Base-by-base conservation (phyloP, 352 stramenopile genomes). In the Phytophthora quininea region DNA sequence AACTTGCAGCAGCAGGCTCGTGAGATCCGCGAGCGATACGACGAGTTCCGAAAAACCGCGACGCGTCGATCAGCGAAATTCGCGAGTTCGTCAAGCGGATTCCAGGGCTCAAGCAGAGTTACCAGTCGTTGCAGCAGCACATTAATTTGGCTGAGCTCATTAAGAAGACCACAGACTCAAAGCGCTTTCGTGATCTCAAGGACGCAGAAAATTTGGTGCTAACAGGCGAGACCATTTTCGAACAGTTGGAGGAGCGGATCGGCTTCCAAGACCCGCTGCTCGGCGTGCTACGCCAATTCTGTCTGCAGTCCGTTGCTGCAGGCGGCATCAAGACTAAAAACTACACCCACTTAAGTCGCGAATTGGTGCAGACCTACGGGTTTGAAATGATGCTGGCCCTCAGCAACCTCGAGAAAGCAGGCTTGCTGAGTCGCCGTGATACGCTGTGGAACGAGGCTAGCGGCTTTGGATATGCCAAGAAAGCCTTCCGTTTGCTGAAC, bases 11-110 rank as follows among this genome's bases (percentile, higher is more conserved):
- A 98, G 62, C 92, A 98, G 69, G 97, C 97, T 24, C 96, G 94
- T 59, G 90, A 98, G 42, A 95, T 99, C 48, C 88, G 93, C 33
- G 91, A 98, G 62, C 91, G 88, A 8, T 97, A 98, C 77, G 92
- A 97, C 40, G 87, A 98, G 67, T 98, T 98, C 79, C 96, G 93
- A 1, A 97, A 61, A 97, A 98, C 65, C 96, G 93, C 14, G 96
- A 99, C 58, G 97, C 97, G 45, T 98, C 96, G 54, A 96, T 99
- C 69, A 96, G 88, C 11, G 96, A 99, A 80, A 99, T 99, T 57
- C 96, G 98, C 66, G 96, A 98, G 69, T 99, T 99, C 65, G 97
- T 99, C 50, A 99, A 99, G 82, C 93, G 97, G 67, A 99, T 99
- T 65, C 96, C 96, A 0, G 91, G 91, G 10, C 76, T 97, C 15